These are phyloP conservation scores for Lepidium didymum DNA, from an alignment of 345 rosid species.

Conservation along the genomic window DNA sequence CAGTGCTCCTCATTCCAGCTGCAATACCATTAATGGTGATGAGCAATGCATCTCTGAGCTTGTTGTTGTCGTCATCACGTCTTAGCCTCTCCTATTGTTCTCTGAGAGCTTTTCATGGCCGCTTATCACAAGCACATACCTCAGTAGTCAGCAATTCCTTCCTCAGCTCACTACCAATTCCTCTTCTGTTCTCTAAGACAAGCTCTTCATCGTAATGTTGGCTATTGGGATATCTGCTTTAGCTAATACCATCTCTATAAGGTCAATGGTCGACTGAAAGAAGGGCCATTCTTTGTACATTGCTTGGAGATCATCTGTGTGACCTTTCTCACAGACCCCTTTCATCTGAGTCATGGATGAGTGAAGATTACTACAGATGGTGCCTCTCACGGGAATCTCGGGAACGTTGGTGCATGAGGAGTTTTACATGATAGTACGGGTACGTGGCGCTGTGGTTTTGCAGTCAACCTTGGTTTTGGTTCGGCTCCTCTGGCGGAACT, in stretches of 20 bases:
- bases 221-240: constrained; percentile 86
- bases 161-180: constrained; percentile 62
- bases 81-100: constrained; percentile 80
- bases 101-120: constrained; percentile 67
- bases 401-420: no score
- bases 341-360: no score
- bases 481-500: no score
- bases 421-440: no score
- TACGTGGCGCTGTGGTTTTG: no score
- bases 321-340: constrained; percentile 82
- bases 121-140: constrained; percentile 60
- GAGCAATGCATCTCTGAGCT: constrained; percentile 90
- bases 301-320: constrained; percentile 60
- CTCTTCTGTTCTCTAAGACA: constrained; percentile 60
- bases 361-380: no score
- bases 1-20: constrained; percentile 94
- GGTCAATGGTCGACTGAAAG: constrained; percentile 88
- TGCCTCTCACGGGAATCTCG: no score
- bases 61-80: constrained; percentile 65
- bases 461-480: no score
- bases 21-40: constrained; percentile 93
- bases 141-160: constrained; percentile 60
- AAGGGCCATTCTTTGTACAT: constrained; percentile 98
- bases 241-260: constrained; percentile 90
- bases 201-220: constrained; percentile 86